Conservation (phyloP, 2,329 filamentous ascomycete species). For the Beauveria scarabaeidicola region DNA sequence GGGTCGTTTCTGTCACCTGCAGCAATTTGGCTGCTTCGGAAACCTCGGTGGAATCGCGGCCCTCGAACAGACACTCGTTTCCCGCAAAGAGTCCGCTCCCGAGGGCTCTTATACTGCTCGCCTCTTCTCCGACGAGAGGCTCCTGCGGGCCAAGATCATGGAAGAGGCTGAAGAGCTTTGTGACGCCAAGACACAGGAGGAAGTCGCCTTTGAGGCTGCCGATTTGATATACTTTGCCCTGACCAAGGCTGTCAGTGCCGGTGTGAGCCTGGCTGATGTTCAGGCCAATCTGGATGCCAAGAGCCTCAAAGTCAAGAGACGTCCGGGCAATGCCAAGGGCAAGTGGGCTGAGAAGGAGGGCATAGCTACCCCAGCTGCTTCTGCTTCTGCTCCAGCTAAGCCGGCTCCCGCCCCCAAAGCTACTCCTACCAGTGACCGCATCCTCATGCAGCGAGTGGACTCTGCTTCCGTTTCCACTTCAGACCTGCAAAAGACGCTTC, state of each 20-base stretch:
- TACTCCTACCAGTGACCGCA: conserved; percentile 42
- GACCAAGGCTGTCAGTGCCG: conserved; percentile 77
- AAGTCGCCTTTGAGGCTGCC: conserved; percentile 89
- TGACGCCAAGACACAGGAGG: conserved; percentile 69
- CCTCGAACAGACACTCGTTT: conserved; percentile 78
- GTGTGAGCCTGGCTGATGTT: conserved; percentile 79
- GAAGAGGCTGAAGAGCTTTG: conserved; percentile 96
- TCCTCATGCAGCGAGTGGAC: conserved; percentile 75
- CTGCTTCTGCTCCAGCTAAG: conserved; percentile 25
- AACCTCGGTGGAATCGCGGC: conserved; percentile 71
- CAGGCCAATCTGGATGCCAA: conserved; percentile 90
- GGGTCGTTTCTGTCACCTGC: conserved; percentile 89
- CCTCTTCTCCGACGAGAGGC: conserved; percentile 83
- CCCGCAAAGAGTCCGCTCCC: conserved; percentile 74
- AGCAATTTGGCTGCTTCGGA: conserved; percentile 88
- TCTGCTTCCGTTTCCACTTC: conserved; percentile 53
- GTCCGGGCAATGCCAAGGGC: conserved; percentile 88
- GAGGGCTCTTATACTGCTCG: conserved; percentile 88
- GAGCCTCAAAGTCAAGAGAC: conserved; percentile 88
- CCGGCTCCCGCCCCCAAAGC: conserved; percentile 23
- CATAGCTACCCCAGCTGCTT: conserved; percentile 37
- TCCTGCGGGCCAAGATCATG: conserved; percentile 93
- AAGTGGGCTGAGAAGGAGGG: conserved; percentile 83
- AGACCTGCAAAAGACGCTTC: conserved; percentile 65
- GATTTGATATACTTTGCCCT: conserved; percentile 95